A percentile compares a stretch with the other conserved stretches of the same genome.
Conservation (phyloP, 106 monocot genomes). For the Iris macrosiphon region DNA sequence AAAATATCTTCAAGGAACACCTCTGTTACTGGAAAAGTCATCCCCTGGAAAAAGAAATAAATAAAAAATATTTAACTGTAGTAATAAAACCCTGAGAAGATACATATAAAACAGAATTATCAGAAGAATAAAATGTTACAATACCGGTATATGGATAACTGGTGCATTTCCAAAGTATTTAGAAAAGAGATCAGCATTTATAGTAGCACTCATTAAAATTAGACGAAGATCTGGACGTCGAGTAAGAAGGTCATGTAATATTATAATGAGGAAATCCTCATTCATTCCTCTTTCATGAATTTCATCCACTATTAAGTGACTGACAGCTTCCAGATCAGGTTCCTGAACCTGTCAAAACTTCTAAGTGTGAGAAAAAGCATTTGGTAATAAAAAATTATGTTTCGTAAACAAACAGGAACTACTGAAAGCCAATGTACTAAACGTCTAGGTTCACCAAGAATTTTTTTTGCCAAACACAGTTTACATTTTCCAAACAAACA, state of each 20-base stretch:
- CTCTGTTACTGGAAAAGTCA: conserved; percentile 93
- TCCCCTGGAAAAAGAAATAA: conserved; percentile 58
- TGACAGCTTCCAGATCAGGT: conserved; percentile 73
- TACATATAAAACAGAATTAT: neutral
- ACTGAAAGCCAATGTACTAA: too few species aligned
- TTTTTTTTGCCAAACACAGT: too few species aligned
- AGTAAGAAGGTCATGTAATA: conserved; percentile 86
- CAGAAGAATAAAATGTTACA: neutral
- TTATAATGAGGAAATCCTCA: conserved; percentile 98
- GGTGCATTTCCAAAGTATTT: conserved; percentile 89
- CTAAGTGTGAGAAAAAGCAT: too few species aligned
- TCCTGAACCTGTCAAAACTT: conserved; percentile 83
- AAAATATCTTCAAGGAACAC: conserved; percentile 78
- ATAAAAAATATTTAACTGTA: too few species aligned
- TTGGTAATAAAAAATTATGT: too few species aligned
- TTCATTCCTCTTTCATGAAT: conserved; percentile 99
- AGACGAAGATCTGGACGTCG: conserved; percentile 80
- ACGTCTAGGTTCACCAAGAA: too few species aligned
- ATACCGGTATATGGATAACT: conserved; percentile 90
- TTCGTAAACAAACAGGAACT: too few species aligned
- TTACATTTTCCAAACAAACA: too few species aligned
- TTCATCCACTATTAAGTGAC: conserved; percentile 91
- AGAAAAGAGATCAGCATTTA: conserved; percentile 92
- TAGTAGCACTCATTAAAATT: conserved; percentile 95
- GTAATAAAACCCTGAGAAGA: neutral